Evolutionary conservation across 768 basidiomycete species (phyloP), one percentile per base, ranked within the genome.

Genomic region (Royoungia palumana): DNA sequence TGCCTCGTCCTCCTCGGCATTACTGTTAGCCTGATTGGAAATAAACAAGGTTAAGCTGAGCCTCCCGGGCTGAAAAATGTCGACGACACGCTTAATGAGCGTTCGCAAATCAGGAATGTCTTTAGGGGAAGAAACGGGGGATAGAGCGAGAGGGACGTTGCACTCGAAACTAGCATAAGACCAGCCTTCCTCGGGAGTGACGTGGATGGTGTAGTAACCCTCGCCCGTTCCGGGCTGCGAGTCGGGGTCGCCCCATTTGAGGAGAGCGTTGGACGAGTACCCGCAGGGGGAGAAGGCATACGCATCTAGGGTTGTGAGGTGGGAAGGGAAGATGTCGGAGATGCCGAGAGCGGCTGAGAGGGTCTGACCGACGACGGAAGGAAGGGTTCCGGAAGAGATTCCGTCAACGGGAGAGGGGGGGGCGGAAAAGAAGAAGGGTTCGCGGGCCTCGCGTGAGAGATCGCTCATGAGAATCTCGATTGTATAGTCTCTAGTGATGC

Each of bases 101-200:
- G 84, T 83, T 58, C 80, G 74, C 38, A 98, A 72, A 67, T 91
- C 85, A 22, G 91, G 93, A 35, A 89, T 78, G 47, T 66, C 58
- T 21, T 62, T 66, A 42, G 66, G 57, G 32, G 65, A 62, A 36
- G 65, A 57, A 47, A 53, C 46, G 9, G 59, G 57, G 41, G 65
- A 52, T 36, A 68, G 54, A 36, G 72, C 65, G 37, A 86, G 73
- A 5, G 91, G 91, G n/a, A 96, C 82, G 69, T 99, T 99, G 73
- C 92, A 95, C 71, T 99, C 96, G 73, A 99, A 98, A 61, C 89
- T 92, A 55, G 96, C 96, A 68, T 96, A 99, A 39, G 94, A 96
- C 89, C 93, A 98, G 47, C 90, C 95, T 60, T 89, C 85, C 69
- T 98, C 96, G 22, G 96, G 96, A 1, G 96, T 99, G 51, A 98